phyloP scores from a whole-genome alignment of 176 grass and related monocot species.

The Phragmites australis region DNA sequence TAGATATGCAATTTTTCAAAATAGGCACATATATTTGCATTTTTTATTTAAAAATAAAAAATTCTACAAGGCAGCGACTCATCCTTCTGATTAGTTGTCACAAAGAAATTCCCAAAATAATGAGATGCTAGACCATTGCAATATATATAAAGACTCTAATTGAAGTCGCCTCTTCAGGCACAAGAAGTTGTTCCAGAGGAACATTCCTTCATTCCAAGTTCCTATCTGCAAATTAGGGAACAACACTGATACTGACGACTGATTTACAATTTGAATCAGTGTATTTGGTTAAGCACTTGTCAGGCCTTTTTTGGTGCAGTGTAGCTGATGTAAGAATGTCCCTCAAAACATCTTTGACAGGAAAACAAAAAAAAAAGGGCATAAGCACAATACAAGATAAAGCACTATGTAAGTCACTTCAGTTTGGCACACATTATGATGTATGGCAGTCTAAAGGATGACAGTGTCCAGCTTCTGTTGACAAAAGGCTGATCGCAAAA shows the following conservation, averaged over 20 bases:
- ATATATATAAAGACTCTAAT: too few species aligned
- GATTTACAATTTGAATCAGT: too few species aligned
- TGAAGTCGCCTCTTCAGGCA: neutral
- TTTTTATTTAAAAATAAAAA: neutral
- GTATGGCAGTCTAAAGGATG: neutral
- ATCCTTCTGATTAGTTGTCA: neutral
- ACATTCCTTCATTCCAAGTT: too few species aligned
- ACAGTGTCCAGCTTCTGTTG: neutral
- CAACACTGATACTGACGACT: too few species aligned
- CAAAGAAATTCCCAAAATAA: neutral
- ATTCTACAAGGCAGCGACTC: neutral
- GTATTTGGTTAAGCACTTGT: too few species aligned
- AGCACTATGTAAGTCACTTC: neutral
- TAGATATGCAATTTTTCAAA: too few species aligned
- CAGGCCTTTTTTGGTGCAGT: too few species aligned
- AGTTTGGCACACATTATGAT: neutral
- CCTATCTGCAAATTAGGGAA: too few species aligned
- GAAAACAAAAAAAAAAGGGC: neutral
- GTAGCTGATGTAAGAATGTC: neutral
- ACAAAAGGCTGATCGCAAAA: neutral
- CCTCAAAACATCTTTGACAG: neutral
- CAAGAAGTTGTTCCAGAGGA: neutral
- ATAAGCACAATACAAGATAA: neutral
- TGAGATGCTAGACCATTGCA: too few species aligned
- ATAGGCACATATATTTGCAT: too few species aligned